Evolutionary conservation across 202 grass and related monocot species (phyloP), one percentile per base, ranked within the genome.

Genomic region (Zizania palustris): DNA sequence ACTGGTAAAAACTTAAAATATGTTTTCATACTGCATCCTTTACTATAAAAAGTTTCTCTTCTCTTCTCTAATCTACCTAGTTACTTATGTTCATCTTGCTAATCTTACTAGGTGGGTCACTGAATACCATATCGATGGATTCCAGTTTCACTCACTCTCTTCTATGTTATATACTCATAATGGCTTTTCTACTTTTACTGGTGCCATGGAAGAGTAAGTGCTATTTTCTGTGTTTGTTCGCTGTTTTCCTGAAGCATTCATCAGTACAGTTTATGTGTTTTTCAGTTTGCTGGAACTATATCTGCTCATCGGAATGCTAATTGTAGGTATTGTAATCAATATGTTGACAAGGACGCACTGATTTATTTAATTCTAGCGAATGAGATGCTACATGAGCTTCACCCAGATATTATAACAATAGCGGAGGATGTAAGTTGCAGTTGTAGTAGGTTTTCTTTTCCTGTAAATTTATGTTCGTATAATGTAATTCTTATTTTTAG

Each of bases 81-180:
- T 46, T 49, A 64, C 65, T 84, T 69, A 88, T 67, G 38, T 56
- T 67, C 73, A 10, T 60, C 40, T 69, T 74, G 38, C 69, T 68
- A 75, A 77, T 88, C 57, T 88, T 41, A 13, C 51, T 65, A 93
- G 93, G 93, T 97, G 94, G 94, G 85, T 97, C 10, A 91, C 82
- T 36, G 94, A 97, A 75, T 97, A 97, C 57, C 85, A n/a, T 45
- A 80, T 97, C 72, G 94, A 94, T 82, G 94, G 94, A 45, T 97
- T 93, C 73, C 91, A 89, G 57, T 97, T 97, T 85, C 94, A 93
- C 64, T 97, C 94, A 4, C 72, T 97, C 62, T 72, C 91, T 62
- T 97, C 94, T 48, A 97, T 97, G 94, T 80, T 97, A 77, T 97
- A 97, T 92, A 97, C 91, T 11, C 94, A 97, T 81, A 97, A 97